Conservation (phyloP, 2,329 filamentous ascomycete genomes). For the Curvularia lunata region DNA sequence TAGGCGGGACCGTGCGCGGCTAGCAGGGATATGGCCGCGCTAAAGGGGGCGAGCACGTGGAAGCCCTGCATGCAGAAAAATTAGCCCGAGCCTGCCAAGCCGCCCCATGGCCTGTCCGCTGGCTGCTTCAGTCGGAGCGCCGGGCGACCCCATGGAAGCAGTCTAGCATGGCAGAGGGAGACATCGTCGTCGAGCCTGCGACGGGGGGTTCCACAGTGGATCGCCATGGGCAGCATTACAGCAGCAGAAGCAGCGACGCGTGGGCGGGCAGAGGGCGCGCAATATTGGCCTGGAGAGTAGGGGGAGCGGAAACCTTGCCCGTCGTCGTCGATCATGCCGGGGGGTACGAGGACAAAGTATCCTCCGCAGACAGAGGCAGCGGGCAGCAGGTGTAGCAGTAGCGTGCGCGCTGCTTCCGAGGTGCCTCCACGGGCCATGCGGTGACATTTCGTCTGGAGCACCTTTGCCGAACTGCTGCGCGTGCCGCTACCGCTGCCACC, state of each 20-base stretch:
- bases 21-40: constrained; percentile 13
- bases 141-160: constrained; percentile 5
- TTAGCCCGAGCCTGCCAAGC: constrained; percentile 17
- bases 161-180: not conserved
- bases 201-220: constrained; percentile 10
- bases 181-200: not conserved
- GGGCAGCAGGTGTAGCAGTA: no score
- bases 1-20: constrained; percentile 2
- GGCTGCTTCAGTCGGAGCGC: constrained; percentile 14
- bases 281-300: not conserved
- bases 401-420: constrained; percentile 11
- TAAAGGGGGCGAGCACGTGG: constrained; percentile 33
- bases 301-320: not conserved
- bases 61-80: constrained; percentile 25
- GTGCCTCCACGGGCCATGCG: constrained; percentile 15
- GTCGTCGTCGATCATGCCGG: constrained; percentile 23
- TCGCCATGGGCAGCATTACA: constrained; percentile 3
- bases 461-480: constrained; percentile 8
- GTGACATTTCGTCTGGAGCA: constrained; percentile 9
- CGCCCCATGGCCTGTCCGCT: constrained; percentile 6
- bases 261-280: not conserved
- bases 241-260: no score
- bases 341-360: constrained; percentile 6
- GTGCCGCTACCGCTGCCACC: not conserved
- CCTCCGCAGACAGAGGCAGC: constrained; percentile 5